Conservation (phyloP, 2,329 filamentous ascomycete species). For the Balansia obtecta region DNA sequence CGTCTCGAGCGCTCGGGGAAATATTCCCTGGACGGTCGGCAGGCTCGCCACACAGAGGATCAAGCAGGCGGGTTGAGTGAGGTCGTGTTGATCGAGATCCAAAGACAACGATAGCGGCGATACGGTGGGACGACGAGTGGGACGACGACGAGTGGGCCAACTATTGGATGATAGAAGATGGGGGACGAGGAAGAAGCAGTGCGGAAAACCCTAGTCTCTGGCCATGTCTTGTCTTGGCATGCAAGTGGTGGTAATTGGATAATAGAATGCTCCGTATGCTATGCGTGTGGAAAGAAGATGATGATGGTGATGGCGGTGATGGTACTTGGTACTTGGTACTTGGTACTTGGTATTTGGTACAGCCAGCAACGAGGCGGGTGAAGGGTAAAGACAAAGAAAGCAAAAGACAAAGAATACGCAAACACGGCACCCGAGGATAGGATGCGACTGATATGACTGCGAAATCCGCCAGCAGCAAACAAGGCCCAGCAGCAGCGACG, state of each 20-base stretch:
- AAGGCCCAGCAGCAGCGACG: too few species aligned
- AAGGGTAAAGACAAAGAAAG: neutral
- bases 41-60: neutral
- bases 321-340: too few species aligned
- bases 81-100: neutral
- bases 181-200: neutral
- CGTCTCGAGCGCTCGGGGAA: neutral
- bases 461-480: too few species aligned
- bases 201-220: neutral
- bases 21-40: neutral
- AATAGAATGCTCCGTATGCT: too few species aligned
- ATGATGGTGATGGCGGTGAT: too few species aligned
- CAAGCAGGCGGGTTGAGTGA: neutral
- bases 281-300: too few species aligned
- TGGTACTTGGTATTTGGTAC: too few species aligned
- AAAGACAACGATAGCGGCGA: conserved; percentile 2
- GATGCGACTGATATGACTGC: too few species aligned
- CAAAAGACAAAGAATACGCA: neutral
- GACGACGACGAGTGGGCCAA: conserved; percentile 5
- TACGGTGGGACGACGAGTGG: neutral
- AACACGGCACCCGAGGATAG: neutral
- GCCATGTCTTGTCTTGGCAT: neutral
- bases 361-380: neutral
- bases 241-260: neutral
- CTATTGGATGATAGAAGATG: neutral